Evolutionary conservation across 192 early-diverging fungal species (phyloP).

Genomic region (Glomus cerebriforme): DNA sequence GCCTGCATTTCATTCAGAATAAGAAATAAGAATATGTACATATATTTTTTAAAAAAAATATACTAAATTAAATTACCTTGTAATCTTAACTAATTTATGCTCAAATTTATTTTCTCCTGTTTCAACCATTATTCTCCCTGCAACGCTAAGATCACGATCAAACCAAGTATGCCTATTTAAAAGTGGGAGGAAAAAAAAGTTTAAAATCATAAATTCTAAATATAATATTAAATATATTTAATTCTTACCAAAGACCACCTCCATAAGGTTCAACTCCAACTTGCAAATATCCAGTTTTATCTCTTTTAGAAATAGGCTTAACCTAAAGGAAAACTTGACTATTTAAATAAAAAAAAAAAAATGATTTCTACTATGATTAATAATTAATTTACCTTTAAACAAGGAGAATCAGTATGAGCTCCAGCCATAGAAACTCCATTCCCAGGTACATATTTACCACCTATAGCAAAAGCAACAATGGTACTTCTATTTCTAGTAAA

Average conservation of each 20-base stretch:
- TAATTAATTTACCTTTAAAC: conserved; percentile 82
- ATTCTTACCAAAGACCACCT: conserved; percentile 83
- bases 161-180: conserved; percentile 88
- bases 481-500: conserved; percentile 92
- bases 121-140: conserved; percentile 89
- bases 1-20: conserved; percentile 40
- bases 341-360: not conserved
- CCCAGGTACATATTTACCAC: conserved; percentile 79
- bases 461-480: conserved; percentile 92
- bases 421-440: conserved; percentile 91
- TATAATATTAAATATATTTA: not conserved
- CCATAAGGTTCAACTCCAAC: conserved; percentile 92
- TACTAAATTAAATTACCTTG: conserved; percentile 42
- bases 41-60: not conserved
- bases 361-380: not conserved
- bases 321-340: not conserved
- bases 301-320: conserved; percentile 87
- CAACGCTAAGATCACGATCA: conserved; percentile 94
- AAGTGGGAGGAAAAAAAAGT: not conserved
- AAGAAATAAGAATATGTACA: not conserved
- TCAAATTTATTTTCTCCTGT: conserved; percentile 58
- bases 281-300: conserved; percentile 81
- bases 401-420: conserved; percentile 97
- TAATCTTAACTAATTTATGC: conserved; percentile 77
- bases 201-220: not conserved